Base-by-base conservation (phyloP, 2,329 filamentous ascomycete genomes). In the Annulohypoxylon truncatum region DNA sequence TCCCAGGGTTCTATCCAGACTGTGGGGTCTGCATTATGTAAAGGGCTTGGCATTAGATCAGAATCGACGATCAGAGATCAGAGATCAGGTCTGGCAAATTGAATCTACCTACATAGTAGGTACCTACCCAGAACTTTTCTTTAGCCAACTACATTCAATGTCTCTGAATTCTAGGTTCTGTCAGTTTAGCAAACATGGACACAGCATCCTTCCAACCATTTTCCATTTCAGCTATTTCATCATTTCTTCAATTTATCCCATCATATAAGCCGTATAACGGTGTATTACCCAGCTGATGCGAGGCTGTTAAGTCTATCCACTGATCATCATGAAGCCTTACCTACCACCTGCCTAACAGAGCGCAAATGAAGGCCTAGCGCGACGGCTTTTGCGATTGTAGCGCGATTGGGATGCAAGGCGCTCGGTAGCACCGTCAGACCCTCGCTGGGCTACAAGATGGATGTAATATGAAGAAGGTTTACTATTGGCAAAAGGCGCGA, bases 301-400 rank as follows among this genome's bases (percentile, higher is more conserved):
- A 53, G 22, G 35, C n/a, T 29, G 2, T 42, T 38, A 2, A 13
- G 26, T 22, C 20, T 7, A 46, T n/a, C 22, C 20, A 38, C 33
- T n/a, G n/a, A 53, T 20, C 38, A 15, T 22, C 13, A 29, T 13
- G 50, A 55, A 44, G 35, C 22, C 10, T 46, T 54, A n/a, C 20
- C 26, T 46, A 54, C 7, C 40, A 55, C 57, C 62, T 65, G 28
- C 61, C 54, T 60, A 46, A 52, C 22, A 22, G 38, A 46, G 54
- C 20, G 48, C 31, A 46, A 5, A 22, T 28, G 6, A 33, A 24
- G 40, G 3, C 28, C 26, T 24, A 35, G 28, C 38, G 31, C 38
- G 20, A 10, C 40, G 18, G 28, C 40, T 47, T 15, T 35, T 22
- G 13, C 18, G 40, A 31, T 24, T 48, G 22, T 52, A 55, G 53